These are phyloP conservation scores for Chenopodium album DNA, from an alignment of 148 eudicot species.

Conservation along the genomic window DNA sequence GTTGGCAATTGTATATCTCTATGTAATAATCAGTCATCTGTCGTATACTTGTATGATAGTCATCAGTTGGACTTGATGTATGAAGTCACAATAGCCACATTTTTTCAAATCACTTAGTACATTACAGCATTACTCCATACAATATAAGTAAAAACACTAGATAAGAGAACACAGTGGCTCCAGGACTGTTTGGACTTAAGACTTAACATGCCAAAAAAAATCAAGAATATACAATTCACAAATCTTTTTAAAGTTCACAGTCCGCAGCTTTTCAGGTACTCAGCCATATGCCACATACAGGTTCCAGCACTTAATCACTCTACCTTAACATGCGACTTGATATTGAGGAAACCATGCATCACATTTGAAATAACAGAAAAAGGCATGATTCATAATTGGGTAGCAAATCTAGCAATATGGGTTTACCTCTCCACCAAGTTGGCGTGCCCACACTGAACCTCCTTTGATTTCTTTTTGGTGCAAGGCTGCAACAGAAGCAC, in stretches of 20 bases:
- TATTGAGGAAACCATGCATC: neutral
- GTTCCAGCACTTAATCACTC: conserved; percentile 8
- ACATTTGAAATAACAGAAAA: neutral
- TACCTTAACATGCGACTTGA: neutral
- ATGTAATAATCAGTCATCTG: neutral
- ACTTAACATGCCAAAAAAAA: neutral
- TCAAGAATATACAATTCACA: neutral
- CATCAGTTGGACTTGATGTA: neutral
- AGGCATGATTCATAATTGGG: neutral
- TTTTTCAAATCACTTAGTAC: neutral
- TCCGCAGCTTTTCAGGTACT: neutral
- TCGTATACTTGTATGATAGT: neutral
- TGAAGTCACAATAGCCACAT: neutral
- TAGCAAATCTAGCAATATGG: neutral
- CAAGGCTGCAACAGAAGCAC: conserved; percentile 73
- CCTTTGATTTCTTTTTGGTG: conserved; percentile 76
- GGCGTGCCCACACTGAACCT: conserved; percentile 88
- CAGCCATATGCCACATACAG: neutral
- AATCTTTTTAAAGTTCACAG: neutral
- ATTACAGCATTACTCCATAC: neutral
- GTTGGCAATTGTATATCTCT: neutral
- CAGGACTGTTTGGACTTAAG: neutral
- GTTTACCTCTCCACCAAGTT: conserved; percentile 96
- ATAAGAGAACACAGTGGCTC: neutral
- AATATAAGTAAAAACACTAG: neutral